Conservation (phyloP, 2,329 filamentous ascomycete species). For the Zymoseptoria pseudotritici region DNA sequence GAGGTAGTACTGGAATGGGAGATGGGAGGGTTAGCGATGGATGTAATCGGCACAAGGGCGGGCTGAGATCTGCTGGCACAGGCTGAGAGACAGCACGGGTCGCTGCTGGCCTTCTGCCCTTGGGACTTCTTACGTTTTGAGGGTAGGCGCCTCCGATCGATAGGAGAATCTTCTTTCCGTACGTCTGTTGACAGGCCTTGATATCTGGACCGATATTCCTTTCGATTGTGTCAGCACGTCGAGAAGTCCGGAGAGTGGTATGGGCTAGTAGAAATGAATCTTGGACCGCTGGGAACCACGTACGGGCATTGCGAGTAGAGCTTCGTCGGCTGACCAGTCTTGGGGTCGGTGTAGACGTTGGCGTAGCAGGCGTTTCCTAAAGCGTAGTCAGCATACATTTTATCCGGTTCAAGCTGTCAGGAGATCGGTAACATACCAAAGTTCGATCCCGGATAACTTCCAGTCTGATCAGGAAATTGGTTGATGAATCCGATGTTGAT, state of each 20-base stretch:
- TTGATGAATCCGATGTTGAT: constrained; percentile 52
- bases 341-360: constrained; percentile 9
- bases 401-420: background rate
- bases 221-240: background rate
- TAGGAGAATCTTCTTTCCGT: constrained; percentile 41
- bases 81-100: no score
- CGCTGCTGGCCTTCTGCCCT: no score
- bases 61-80: no score
- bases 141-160: constrained; percentile 39
- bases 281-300: background rate
- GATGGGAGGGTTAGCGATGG: background rate
- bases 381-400: background rate
- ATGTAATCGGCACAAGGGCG: no score
- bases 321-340: constrained; percentile 5
- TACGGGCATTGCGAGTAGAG: constrained; percentile 2
- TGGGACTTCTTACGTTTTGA: constrained; percentile 9
- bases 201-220: constrained; percentile 35
- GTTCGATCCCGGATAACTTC: constrained; percentile 44
- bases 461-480: constrained; percentile 41
- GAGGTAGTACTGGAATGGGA: constrained; percentile 33
- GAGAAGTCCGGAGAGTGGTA: background rate
- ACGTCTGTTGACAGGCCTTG: constrained; percentile 35
- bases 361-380: constrained; percentile 10
- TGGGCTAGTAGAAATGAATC: background rate
- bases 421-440: constrained; percentile 37